Base-by-base conservation (phyloP, 2,329 filamentous ascomycete species). In the Trichophyton simii region DNA sequence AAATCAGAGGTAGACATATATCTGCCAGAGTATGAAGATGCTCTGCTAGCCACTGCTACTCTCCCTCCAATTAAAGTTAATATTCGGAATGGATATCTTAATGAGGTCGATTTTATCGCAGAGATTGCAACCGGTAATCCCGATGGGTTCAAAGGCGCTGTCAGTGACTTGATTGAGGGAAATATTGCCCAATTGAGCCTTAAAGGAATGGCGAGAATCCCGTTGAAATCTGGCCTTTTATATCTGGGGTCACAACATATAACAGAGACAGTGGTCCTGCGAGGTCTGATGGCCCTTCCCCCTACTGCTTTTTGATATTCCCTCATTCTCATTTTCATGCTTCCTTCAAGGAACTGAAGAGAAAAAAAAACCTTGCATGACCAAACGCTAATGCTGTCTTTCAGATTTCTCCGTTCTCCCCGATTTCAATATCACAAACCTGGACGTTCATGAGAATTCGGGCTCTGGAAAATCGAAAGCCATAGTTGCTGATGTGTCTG, bases 101-200 rank as follows among this genome's bases (percentile, higher is more conserved):
- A 89, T 2, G 77, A 83, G 61, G 78, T 97, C 62, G 88, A 96
- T 68, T 86, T 97, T 67, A 75, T 94, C 60, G 83, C 87, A 48
- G 85, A 94, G 64, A 75, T 97, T 44, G 77, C 82, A 42, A 87
- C 90, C 28, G 91, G 91, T 34, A 83, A 91, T 68, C 77, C 89
- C 13, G 84, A 91, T 60, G 87, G 86, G 4, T 84, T 96, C 67
- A 86, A 89, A 63, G 82, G 82, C 63, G 82, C 97, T 65, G 90
- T 89, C 55, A 90, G 94, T 71, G 88, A 96, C 72, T 97, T 90
- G 86, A 77, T 99, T 63, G 85, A 88, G 60, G 91, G 91, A 44
- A 86, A 84, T 60, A 77, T 97, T 62, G 82, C 84, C 9, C 79
- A 82, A 61, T 76, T 99, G 62, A 83, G 82, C 63, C 77, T 97